Base-by-base conservation (phyloP, 371 early-diverging fungal species). In the Mortierella sp. region DNA sequence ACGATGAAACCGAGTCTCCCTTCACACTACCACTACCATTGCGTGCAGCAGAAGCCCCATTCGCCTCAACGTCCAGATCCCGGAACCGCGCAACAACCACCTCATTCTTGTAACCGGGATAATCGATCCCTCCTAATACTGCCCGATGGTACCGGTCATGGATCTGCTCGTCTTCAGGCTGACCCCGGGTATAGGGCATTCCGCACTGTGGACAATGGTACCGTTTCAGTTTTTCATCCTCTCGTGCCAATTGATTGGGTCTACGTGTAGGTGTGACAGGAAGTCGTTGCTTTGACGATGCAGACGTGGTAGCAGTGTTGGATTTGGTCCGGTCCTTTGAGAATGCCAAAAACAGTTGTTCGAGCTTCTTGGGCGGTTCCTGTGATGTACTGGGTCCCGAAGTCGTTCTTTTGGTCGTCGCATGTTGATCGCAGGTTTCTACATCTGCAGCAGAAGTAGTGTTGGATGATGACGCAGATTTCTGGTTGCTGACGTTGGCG, bases 81-180 rank as follows among this genome's bases (percentile, higher is more conserved):
- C 55, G 73, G n/a, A 74, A 81, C 34, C 50, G 68, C 14, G 81
- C 84, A 60, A 79, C 78, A 6, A 87, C 81, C 14, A 84, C 75
- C 55, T 89, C 88, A 60, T 87, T 80, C 71, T 89, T 88, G 63
- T 89, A 89, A 31, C 84, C 84, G 24, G 89, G 83, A 58, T 88
- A 89, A 50, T 84, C 87, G 60, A 89, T 84, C 28, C 89, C 88
- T 5, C 88, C 87, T 26, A 89, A 11, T 21, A 57, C 77, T 14
- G 79, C 82, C 10, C 82, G 81, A 77, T 89, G 89, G 80, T 87
- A 88, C 14, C 79, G 76, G 9, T 86, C 87, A 80, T 89, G 89
- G 28, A 88, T 77, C 42, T 78, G 73, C 16, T 89, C 89, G 44
- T 89, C 89, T 55, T 87, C 89, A 0, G 78, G 77, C 38, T 83